Base-by-base conservation (phyloP, 768 basidiomycete species). In the Trametes sanguinea region DNA sequence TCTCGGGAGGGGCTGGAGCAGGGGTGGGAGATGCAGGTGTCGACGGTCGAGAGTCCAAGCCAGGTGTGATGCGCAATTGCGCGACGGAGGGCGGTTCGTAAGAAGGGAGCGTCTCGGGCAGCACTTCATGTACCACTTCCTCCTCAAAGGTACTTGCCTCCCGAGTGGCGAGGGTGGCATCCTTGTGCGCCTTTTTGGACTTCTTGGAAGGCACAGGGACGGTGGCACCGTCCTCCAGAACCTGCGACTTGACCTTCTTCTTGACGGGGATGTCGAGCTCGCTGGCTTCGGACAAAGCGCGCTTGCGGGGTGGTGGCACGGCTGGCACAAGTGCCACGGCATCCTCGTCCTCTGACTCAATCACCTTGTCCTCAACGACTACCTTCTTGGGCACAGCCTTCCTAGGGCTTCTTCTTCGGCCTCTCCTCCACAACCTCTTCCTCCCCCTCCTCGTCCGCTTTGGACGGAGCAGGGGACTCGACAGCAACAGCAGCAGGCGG, bases 261-360 rank as follows among this genome's bases (percentile, higher is more conserved):
- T 74, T 78, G 40, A 75, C 69, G 37, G 81, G 80, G 52, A 80
- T 76, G 44, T 76, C 77, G 39, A 76, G 67, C 37, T 70, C 69
- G 40, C 70, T 74, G 27, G 67, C 70, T 29, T 73, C 71, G 17
- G 67, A 68, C 27, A 72, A 61, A 2, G 70, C 62, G 54, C 75
- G 57, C 64, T 77, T 77, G 40, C 67, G 70, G 6, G 62, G 60
- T 9, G 29, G 59, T 22, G 30, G 40, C n/a, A 48, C 56, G 11
- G 10, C n/a, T 10, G 52, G 46, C 13, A 67, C 65, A 32, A 65
- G 65, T n/a, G 61, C 60, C n/a, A 62, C 74, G 30, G 67, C 58
- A 10, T 66, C 75, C 22, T 78, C 89, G 42, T 83, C 83, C 67
- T 88, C 89, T 6, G 82, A 84, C 76, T 88, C 88, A 43, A 84